Evolutionary conservation across 2,329 filamentous ascomycete species (phyloP).

Genomic region (Colletotrichum simmondsii): DNA sequence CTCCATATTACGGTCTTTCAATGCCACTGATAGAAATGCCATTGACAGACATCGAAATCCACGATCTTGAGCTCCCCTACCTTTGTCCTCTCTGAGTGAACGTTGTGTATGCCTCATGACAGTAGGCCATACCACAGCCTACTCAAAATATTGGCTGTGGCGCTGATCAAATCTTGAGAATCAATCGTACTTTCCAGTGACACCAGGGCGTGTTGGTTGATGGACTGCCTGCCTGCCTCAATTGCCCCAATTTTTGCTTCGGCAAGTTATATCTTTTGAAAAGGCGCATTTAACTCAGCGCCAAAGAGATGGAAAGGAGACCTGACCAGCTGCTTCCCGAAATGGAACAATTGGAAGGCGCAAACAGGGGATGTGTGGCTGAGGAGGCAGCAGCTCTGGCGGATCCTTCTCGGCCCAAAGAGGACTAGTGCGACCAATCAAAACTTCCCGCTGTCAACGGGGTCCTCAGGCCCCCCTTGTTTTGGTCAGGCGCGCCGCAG

Average conservation of each 20-base stretch:
- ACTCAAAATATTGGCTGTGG: too few relatives aligned
- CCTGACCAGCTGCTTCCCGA: slow-evolving; percentile 12
- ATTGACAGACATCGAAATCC: background rate
- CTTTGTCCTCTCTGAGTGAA: background rate
- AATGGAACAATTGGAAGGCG: slow-evolving; percentile 4
- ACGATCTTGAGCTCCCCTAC: background rate
- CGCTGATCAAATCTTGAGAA: background rate
- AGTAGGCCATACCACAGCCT: too few relatives aligned
- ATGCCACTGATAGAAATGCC: background rate
- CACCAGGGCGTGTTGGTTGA: background rate
- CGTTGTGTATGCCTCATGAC: background rate
- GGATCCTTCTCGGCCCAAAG: background rate
- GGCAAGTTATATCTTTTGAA: background rate
- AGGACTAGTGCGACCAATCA: background rate
- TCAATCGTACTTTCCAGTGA: background rate
- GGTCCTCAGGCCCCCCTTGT: slow-evolving; percentile 23
- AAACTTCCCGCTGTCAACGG: background rate
- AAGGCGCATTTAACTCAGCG: background rate
- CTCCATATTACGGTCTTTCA: background rate
- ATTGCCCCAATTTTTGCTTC: background rate
- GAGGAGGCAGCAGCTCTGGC: slow-evolving; percentile 27
- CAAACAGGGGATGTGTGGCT: slow-evolving; percentile 15
- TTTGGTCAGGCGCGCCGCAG: slow-evolving; percentile 32
- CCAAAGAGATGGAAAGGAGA: background rate
- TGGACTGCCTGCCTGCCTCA: background rate